Percentiles rank a stretch among this genome's conserved stretches.
Conservation (phyloP, 257 asterid genomes). For the Echites panduratus region DNA sequence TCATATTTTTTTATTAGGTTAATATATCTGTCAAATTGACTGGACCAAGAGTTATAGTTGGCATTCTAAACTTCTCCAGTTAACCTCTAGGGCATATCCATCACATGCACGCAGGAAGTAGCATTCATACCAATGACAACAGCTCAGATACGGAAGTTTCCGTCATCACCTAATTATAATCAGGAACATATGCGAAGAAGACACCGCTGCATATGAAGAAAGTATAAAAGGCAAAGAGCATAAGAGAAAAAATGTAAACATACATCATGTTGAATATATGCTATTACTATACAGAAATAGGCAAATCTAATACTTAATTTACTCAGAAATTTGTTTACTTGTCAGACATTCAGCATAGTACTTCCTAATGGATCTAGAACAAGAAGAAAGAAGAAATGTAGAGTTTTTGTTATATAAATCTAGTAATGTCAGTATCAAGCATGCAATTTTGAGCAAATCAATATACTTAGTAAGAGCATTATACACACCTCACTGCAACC, state of each 20-base stretch:
- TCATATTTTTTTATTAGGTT: not conserved
- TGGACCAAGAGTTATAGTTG: not conserved
- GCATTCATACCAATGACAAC: not conserved
- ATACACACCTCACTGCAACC: conserved; percentile 85
- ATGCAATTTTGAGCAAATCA: not conserved
- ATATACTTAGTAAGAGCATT: not conserved
- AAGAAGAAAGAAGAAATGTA: too few species aligned
- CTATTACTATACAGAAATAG: not conserved
- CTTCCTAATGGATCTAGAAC: not conserved
- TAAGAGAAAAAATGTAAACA: not conserved
- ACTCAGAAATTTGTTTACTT: not conserved
- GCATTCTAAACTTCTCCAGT: not conserved
- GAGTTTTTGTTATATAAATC: too few species aligned
- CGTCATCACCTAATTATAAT: not conserved
- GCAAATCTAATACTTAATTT: not conserved
- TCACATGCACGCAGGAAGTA: not conserved
- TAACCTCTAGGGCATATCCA: not conserved
- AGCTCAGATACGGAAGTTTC: not conserved
- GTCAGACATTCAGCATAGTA: not conserved
- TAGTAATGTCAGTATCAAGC: not conserved
- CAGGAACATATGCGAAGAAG: not conserved
- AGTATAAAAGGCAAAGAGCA: not conserved
- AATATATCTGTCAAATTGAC: too few species aligned
- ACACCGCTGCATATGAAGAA: not conserved
- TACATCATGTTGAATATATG: not conserved